These are phyloP conservation scores for Curvularia hawaiiensis DNA, from an alignment of 2,329 filamentous ascomycete species.

Conservation along the genomic window DNA sequence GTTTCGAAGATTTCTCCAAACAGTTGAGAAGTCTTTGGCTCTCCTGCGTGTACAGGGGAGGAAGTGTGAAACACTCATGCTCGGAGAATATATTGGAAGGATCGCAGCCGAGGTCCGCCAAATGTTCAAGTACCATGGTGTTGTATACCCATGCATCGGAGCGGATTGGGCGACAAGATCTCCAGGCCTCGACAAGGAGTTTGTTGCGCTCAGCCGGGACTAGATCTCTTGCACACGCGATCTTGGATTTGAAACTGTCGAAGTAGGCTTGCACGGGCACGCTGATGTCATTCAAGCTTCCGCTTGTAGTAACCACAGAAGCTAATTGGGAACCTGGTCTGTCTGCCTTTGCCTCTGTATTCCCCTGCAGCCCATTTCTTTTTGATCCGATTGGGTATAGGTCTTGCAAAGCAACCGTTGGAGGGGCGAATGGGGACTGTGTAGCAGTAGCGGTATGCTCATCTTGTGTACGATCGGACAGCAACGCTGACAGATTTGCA, in stretches of 20 bases:
- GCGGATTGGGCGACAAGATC: slow-evolving; percentile 12
- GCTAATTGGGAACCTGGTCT: background rate
- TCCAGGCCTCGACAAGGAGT: slow-evolving; percentile 11
- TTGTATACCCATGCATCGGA: slow-evolving; percentile 16
- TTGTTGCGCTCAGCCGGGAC: background rate
- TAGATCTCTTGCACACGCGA: slow-evolving; percentile 6
- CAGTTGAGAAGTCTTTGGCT: slow-evolving; percentile 19
- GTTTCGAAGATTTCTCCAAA: slow-evolving; percentile 13
- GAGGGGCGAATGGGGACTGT: background rate
- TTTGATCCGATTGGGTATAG: background rate
- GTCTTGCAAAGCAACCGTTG: slow-evolving; percentile 10
- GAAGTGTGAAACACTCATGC: slow-evolving; percentile 9
- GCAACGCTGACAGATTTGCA: slow-evolving; percentile 1
- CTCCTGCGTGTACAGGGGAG: slow-evolving; percentile 16
- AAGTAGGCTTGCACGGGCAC: slow-evolving; percentile 12
- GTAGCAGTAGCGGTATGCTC: background rate
- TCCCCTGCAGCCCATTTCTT: background rate
- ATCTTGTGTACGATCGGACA: background rate
- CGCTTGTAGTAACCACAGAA: background rate
- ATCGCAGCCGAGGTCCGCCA: slow-evolving; percentile 14
- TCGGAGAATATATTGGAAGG: slow-evolving; percentile 13
- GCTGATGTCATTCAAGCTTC: background rate
- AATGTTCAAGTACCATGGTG: slow-evolving; percentile 19
- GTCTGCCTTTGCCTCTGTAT: background rate
- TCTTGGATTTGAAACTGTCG: slow-evolving; percentile 15